Evolutionary conservation across 208 protist genomes (phyloP), one percentile per base, ranked within the genome.

Genomic region (Trypanosoma scelopori): DNA sequence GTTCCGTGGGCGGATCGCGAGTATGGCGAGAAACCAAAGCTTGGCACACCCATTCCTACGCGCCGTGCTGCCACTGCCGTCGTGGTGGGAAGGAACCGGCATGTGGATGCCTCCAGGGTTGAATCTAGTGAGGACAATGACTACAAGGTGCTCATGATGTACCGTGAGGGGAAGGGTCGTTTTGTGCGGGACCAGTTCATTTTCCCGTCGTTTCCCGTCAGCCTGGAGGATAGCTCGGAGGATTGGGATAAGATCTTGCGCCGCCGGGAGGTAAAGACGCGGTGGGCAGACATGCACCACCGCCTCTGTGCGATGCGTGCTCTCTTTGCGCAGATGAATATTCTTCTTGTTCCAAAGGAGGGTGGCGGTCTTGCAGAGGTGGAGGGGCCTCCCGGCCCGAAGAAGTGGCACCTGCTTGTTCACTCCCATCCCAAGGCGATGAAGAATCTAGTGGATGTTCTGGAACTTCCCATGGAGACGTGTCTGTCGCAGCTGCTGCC

Each of bases 131-230:
- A 84, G 58, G 89, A 95, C 62, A 95, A 92, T 50, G 89, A 95
- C 56, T 95, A 95, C 74, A 95, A 95, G 77, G 79, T 95, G 30
- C 71, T 95, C 0, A 89, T 95, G 84, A 84, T 93, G 75, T 95
- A 65, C 53, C 89, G 89, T 25, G 83, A 95, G 62, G 68, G 67
- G 4, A 89, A 87, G 49, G 72, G 78, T 46, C 85, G 85, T 35
- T 89, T 82, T 51, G 48, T 84, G 52, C 83, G 86, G 65, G 86
- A 95, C 48, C 89, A 95, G 79, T 93, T 95, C 50, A 70, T 93
- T 52, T 78, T 95, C 12, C 84, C 89, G 5, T 87, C 84, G 1
- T 61, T 67, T 30, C 86, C 89, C 11, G 56, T 92, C 18, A 76
- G 74, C 20, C 61, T 89, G 20, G 89, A 88, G 58, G 89, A 93